A percentile compares a stretch with the other conserved stretches of the same genome.
Evolutionary conservation across 768 basidiomycete species (phyloP).

Genomic region (Lactarius pseudohatsudake): DNA sequence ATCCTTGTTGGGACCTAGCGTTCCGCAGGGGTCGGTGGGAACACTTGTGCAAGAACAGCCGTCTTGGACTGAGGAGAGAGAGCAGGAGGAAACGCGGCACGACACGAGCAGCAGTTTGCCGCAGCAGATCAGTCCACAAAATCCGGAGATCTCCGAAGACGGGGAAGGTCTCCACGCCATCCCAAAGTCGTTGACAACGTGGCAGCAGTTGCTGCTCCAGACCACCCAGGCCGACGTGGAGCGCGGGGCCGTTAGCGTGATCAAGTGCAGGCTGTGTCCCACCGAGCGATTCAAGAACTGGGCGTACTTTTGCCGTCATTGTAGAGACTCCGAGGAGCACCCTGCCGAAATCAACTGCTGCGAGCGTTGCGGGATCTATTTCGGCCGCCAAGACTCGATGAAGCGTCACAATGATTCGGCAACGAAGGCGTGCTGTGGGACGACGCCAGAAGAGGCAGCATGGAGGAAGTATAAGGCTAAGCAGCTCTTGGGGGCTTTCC

Average conservation of each 20-base stretch:
- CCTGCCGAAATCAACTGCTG: background rate
- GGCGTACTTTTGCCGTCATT: background rate
- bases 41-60: background rate
- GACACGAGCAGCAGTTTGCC: background rate
- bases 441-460: background rate
- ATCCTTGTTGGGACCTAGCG: constrained; percentile 2
- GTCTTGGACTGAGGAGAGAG: constrained; percentile 6
- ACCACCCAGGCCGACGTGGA: background rate
- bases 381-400: background rate
- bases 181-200: background rate
- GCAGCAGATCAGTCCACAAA: background rate
- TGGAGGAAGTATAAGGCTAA: background rate
- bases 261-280: constrained; percentile 8
- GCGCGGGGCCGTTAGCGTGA: background rate
- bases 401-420: background rate
- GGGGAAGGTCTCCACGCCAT: background rate
- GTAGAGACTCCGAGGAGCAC: background rate
- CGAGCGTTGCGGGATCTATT: background rate
- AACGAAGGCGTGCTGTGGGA: background rate
- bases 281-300: background rate
- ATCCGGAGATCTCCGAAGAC: background rate
- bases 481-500: background rate
- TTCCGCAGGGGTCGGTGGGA: constrained; percentile 1
- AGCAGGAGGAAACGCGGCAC: background rate
- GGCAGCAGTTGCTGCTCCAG: background rate